Conservation (phyloP, 192 early-diverging fungal species). For the Rhizoclosmatium globosum region DNA sequence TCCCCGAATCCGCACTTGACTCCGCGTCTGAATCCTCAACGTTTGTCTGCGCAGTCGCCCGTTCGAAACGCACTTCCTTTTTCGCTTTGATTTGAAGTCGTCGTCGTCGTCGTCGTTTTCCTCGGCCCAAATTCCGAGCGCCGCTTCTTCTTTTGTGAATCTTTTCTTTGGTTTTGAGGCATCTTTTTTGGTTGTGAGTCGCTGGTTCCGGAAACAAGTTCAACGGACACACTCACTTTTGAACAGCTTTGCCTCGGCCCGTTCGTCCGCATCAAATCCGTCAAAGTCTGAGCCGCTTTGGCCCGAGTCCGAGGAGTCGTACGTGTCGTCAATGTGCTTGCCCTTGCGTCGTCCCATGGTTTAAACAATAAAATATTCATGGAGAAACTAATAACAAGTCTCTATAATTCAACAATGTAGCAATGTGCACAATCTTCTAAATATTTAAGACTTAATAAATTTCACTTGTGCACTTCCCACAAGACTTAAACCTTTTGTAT, state of each 20-base stretch:
- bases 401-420: no score
- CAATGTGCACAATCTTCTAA: no score
- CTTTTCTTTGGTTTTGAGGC: slow-evolving; percentile 40
- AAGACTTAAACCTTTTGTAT: no score
- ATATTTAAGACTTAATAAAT: no score
- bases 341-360: slow-evolving; percentile 21
- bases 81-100: not conserved
- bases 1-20: not conserved
- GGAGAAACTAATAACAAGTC: no score
- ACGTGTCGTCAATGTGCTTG: not conserved
- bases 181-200: not conserved
- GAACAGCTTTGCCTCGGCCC: slow-evolving; percentile 64
- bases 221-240: slow-evolving; percentile 2
- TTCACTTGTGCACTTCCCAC: no score
- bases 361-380: no score
- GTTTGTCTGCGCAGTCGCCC: no score
- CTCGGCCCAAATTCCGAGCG: slow-evolving; percentile 62
- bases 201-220: not conserved
- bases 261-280: slow-evolving; percentile 55
- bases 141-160: slow-evolving; percentile 67
- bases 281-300: slow-evolving; percentile 42
- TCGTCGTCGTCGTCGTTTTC: slow-evolving; percentile 19
- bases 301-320: slow-evolving; percentile 40
- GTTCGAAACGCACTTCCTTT: not conserved
- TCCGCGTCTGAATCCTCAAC: no score